Evolutionary conservation across 2,329 filamentous ascomycete genomes (phyloP).

Genomic region (Colletotrichum truncatum): DNA sequence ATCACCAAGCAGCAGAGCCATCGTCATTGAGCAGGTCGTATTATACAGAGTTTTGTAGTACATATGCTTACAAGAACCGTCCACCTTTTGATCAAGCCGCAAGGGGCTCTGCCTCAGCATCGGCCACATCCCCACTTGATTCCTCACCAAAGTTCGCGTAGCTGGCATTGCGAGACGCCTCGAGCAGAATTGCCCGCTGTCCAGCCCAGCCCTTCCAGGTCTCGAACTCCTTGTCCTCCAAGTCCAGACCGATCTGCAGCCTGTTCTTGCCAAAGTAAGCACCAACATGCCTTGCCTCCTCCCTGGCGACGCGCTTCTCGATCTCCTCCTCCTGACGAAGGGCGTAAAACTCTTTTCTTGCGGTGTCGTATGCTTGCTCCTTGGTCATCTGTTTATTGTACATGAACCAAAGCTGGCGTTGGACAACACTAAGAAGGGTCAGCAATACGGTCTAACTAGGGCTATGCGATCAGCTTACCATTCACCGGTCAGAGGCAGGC

Average conservation of each 20-base stretch:
- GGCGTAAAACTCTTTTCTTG: slow-evolving; percentile 89
- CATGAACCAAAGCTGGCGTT: slow-evolving; percentile 90
- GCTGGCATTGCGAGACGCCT: slow-evolving; percentile 49
- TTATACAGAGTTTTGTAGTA: slow-evolving; percentile 31
- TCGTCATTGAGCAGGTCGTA: slow-evolving; percentile 19
- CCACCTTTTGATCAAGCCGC: neutral
- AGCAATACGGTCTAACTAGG: slow-evolving; percentile 14
- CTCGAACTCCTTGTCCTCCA: slow-evolving; percentile 85
- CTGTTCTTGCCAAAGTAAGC: slow-evolving; percentile 86
- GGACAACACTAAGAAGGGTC: slow-evolving; percentile 75
- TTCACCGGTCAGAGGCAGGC: slow-evolving; percentile 83
- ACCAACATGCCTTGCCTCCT: slow-evolving; percentile 87
- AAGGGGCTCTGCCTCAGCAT: slow-evolving; percentile 33
- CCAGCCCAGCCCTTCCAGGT: slow-evolving; percentile 85
- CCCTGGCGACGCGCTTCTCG: slow-evolving; percentile 81
- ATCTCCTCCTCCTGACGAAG: slow-evolving; percentile 85
- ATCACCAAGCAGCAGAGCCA: neutral
- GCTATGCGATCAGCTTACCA: slow-evolving; percentile 62
- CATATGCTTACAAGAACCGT: slow-evolving; percentile 15
- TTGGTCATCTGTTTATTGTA: slow-evolving; percentile 68
- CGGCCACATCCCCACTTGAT: slow-evolving; percentile 39
- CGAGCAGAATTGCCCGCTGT: slow-evolving; percentile 52
- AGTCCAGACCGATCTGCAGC: slow-evolving; percentile 79
- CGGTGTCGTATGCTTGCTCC: slow-evolving; percentile 82
- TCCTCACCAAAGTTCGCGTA: slow-evolving; percentile 53